A percentile compares a stretch with the other conserved stretches of the same genome.
Evolutionary conservation across 148 eudicot genomes (phyloP).

Genomic region (Vaccinium vitisidaea): DNA sequence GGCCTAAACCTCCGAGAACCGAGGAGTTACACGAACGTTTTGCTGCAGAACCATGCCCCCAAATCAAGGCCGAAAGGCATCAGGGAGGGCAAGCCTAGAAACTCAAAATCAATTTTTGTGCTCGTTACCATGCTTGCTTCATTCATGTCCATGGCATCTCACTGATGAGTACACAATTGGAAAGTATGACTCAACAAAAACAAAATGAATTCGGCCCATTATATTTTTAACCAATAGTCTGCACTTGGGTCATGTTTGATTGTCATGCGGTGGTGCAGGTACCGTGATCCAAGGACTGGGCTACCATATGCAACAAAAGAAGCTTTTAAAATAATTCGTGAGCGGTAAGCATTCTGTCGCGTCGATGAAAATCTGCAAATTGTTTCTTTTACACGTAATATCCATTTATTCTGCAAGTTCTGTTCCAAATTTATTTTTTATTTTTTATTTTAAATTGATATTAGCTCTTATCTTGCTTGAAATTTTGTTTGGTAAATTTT

Average conservation of each 20-base stretch:
- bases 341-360: constrained; percentile 45
- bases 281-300: constrained; percentile 93
- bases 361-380: neutral
- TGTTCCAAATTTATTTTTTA: neutral
- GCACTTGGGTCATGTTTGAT: neutral
- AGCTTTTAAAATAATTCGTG: constrained; percentile 76
- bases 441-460: neutral
- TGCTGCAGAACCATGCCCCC: too few species aligned
- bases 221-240: too few species aligned
- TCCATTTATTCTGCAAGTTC: neutral
- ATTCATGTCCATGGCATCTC: too few species aligned
- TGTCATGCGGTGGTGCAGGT: constrained; percentile 38
- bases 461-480: neutral
- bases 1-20: too few species aligned
- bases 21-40: too few species aligned
- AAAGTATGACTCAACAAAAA: too few species aligned
- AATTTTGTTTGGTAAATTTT: constrained; percentile 11
- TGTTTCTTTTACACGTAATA: neutral
- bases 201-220: too few species aligned
- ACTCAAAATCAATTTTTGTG: too few species aligned
- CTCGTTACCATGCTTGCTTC: too few species aligned
- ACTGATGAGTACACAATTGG: too few species aligned
- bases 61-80: too few species aligned
- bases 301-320: constrained; percentile 92
- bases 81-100: too few species aligned